Percentiles rank a stretch among this genome's conserved stretches.
phyloP scores from a whole-genome alignment of 352 stramenopile species.

The Phytopythium vexans region DNA sequence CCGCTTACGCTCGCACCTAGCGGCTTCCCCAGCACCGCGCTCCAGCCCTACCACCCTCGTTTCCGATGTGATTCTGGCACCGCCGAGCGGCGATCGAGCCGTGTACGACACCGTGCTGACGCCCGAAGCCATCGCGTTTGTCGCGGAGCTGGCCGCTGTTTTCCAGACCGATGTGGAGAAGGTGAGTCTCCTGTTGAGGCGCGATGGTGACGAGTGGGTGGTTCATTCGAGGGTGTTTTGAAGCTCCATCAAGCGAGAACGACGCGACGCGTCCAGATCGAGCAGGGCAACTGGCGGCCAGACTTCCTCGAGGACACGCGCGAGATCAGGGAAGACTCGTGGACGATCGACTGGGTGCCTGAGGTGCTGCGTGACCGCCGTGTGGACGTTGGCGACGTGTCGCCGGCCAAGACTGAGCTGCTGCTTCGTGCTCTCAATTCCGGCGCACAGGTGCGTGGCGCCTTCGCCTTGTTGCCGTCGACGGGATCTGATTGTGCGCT shows the following conservation, averaged over 20 bases:
- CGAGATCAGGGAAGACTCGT: constrained; percentile 63
- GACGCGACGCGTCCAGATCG: constrained; percentile 32
- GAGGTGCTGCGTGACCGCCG: constrained; percentile 82
- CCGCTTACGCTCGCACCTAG: constrained; percentile 33
- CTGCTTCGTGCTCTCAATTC: constrained; percentile 93
- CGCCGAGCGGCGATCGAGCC: constrained; percentile 10
- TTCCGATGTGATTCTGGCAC: constrained; percentile 25
- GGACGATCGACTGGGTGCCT: constrained; percentile 62
- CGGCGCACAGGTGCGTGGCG: constrained; percentile 81
- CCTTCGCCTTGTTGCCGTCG: constrained; percentile 65
- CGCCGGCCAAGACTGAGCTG: constrained; percentile 86
- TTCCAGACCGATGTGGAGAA: constrained; percentile 65
- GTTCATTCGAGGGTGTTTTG: neutral
- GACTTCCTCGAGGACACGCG: constrained; percentile 77
- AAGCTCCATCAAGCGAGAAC: constrained; percentile 68
- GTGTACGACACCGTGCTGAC: constrained; percentile 79
- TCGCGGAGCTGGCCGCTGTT: constrained; percentile 69
- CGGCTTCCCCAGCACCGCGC: constrained; percentile 5
- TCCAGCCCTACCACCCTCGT: neutral
- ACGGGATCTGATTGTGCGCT: constrained; percentile 13
- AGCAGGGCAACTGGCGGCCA: constrained; percentile 77
- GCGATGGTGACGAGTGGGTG: neutral
- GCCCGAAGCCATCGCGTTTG: constrained; percentile 81
- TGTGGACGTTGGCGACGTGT: constrained; percentile 93
- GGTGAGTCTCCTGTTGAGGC: constrained; percentile 11